phyloP scores from a whole-genome alignment of 768 basidiomycete genomes.

The Butyriboletus loyo region DNA sequence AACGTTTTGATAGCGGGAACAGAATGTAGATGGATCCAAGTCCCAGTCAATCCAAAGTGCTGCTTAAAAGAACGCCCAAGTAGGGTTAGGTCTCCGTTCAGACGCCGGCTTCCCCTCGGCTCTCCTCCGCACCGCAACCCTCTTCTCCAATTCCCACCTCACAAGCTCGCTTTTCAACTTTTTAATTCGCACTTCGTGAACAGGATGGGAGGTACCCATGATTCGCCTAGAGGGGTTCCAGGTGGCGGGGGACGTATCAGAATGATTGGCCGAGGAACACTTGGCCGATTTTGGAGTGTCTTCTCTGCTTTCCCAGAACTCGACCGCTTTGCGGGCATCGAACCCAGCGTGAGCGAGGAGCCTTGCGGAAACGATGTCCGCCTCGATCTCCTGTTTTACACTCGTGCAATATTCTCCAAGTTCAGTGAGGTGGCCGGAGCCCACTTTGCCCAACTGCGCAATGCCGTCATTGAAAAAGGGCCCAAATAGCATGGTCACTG shows the following conservation, averaged over 20 bases:
- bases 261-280: conserved; percentile 17
- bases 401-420: conserved; percentile 75
- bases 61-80: conserved; percentile 13
- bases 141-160: conserved; percentile 41
- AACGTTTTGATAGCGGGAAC: neutral
- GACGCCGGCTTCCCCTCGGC: conserved; percentile 17
- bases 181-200: conserved; percentile 40
- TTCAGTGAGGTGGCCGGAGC: conserved; percentile 71
- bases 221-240: conserved; percentile 28
- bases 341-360: conserved; percentile 92
- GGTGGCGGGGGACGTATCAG: conserved; percentile 5
- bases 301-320: conserved; percentile 74
- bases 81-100: conserved; percentile 12
- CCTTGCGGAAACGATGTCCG: conserved; percentile 83
- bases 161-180: conserved; percentile 43
- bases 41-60: neutral
- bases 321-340: conserved; percentile 77
- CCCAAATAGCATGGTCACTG: conserved; percentile 86
- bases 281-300: conserved; percentile 21
- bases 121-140: conserved; percentile 24
- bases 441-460: conserved; percentile 73
- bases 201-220: conserved; percentile 45
- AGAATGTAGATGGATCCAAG: conserved; percentile 1
- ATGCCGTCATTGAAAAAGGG: conserved; percentile 96
- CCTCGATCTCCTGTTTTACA: conserved; percentile 85